Conservation (phyloP, 176 grass and related monocot genomes). For the Eleusine coracana region DNA sequence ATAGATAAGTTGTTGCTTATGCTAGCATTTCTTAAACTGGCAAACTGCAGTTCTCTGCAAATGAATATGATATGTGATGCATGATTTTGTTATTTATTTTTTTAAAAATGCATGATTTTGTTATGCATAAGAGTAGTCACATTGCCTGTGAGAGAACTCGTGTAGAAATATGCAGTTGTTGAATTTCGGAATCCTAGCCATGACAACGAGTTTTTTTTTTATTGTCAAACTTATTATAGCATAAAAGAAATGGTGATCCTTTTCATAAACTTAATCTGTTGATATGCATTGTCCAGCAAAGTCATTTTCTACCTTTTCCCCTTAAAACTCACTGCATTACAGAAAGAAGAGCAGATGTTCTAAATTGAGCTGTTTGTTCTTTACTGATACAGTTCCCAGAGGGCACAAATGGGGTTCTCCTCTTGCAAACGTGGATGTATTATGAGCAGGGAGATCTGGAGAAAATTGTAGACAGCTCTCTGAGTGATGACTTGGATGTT, state of each 20-base stretch:
- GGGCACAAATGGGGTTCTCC: conserved; percentile 67
- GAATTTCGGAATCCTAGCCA: conserved; percentile 29
- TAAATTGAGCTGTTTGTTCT: conserved; percentile 44
- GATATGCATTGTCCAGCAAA: not conserved
- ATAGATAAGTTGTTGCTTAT: conserved; percentile 1
- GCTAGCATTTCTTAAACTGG: conserved; percentile 15
- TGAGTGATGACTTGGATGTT: conserved; percentile 60
- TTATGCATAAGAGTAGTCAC: not conserved
- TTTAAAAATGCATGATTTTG: not conserved
- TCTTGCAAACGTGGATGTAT: conserved; percentile 82
- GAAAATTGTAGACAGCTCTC: conserved; percentile 64
- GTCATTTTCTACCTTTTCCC: conserved; percentile 1
- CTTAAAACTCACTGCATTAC: conserved; percentile 5
- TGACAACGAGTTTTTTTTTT: conserved; percentile 9
- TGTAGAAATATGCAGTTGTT: not conserved
- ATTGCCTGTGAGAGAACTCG: not conserved
- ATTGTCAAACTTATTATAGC: conserved; percentile 19
- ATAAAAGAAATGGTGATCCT: not conserved
- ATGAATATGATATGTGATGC: not conserved
- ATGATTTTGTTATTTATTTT: not conserved
- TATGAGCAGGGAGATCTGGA: conserved; percentile 60
- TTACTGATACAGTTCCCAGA: conserved; percentile 63
- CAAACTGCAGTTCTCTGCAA: not conserved
- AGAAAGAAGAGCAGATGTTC: conserved; percentile 31
- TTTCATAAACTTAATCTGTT: conserved; percentile 9